Conservation (phyloP, 345 rosid species). For the Psidium guajava region DNA sequence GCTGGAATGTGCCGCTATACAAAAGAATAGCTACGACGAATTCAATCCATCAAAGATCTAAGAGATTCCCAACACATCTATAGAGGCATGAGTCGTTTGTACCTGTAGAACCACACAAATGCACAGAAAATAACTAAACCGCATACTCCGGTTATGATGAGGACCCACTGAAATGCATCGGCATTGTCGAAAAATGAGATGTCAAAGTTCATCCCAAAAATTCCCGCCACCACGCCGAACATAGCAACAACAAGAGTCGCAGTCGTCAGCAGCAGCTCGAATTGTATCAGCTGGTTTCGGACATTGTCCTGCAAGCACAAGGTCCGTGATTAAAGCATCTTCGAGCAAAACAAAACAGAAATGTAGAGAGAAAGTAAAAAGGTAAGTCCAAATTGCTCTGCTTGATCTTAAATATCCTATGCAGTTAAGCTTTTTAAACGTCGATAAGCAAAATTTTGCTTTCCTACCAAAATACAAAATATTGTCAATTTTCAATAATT, state of each 20-base stretch:
- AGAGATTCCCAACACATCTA: conserved; percentile 5
- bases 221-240: conserved; percentile 90
- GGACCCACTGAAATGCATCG: conserved; percentile 87
- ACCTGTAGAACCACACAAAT: conserved; percentile 87
- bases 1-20: not conserved
- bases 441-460: not conserved
- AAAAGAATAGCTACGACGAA: not conserved
- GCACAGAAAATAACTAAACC: conserved; percentile 54
- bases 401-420: not conserved
- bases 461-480: not conserved
- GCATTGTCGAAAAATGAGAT: conserved; percentile 59
- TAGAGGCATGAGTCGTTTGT: conserved; percentile 83
- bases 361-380: not conserved
- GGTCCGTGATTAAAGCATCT: not conserved
- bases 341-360: not conserved
- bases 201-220: conserved; percentile 84
- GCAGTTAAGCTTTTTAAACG: not conserved
- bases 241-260: conserved; percentile 92
- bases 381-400: not conserved
- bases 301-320: conserved; percentile 73
- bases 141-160: conserved; percentile 45
- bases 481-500: not conserved
- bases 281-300: conserved; percentile 94
- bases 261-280: conserved; percentile 82
- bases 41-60: not conserved